Evolutionary conservation across 805 yeast genomes (phyloP), one percentile per base, ranked within the genome.

Genomic region (Candida gorgasii): DNA sequence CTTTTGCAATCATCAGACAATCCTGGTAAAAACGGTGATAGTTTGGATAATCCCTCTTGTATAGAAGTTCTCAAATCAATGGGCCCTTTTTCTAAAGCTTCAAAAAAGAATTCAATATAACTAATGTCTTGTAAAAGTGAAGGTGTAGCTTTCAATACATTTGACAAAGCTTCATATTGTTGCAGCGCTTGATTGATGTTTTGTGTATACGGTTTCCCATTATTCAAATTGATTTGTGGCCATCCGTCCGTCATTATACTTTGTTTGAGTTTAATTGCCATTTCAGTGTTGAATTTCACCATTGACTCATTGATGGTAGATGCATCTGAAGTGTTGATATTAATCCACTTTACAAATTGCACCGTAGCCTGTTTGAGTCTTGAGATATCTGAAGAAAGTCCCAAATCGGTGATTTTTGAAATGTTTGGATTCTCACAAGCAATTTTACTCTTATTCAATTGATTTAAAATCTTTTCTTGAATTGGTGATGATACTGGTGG

Each of bases 81-180:
- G 4, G 70, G 49, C 47, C 90, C 97, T 1, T 78, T 77, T 39
- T 73, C 75, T 29, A 90, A 62, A 17, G 93, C 81, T 27, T 81
- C 80, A 48, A 89, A 82, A 14, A 90, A 62, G 53, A 89, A 89
- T 38, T 76, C 77, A 29, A 88, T 57, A 47, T 75, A 78, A 0
- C 73, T 58, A 27, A 82, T 61, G 51, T 80, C 81, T 11, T 63
- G 51, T 2, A 64, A 44, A 23, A 81, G 59, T 14, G 68, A 57
- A 0, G 57, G 68, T 29, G 75, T 67, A 24, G 74, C 69, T 43
- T 74, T 69, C 39, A 85, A 56, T 6, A 90, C 69, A 15, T 79
- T 73, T 1, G 95, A 93, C 17, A 90, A 60, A 0, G 95, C 82
- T 57, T 87, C 96, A 55, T 88, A 90, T 51, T 86, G 88, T 28